Conservation (phyloP, 495 filamentous ascomycete species). For the Hapsidospora chrysogenum region DNA sequence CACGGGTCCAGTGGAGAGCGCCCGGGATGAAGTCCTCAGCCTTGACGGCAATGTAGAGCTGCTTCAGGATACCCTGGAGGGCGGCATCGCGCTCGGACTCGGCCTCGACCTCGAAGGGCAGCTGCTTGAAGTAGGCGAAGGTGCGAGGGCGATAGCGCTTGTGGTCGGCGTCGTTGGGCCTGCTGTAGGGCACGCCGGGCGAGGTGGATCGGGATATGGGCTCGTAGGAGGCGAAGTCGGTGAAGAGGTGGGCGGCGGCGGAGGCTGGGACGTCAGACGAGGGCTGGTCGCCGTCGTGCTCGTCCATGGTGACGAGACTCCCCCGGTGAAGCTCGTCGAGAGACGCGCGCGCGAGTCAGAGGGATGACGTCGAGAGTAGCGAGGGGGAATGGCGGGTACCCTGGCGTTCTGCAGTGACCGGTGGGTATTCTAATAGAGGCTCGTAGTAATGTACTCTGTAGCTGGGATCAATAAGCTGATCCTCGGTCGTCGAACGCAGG, state of each 20-base stretch:
- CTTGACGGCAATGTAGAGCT: conserved; percentile 79
- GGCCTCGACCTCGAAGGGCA: conserved; percentile 77
- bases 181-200: conserved; percentile 20
- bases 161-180: conserved; percentile 18
- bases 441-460: no score
- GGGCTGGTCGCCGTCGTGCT: conserved; percentile 9
- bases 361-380: no score
- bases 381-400: no score
- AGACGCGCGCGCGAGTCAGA: no score
- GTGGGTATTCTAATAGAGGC: no score
- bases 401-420: no score
- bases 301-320: conserved; percentile 16
- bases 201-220: conserved; percentile 32
- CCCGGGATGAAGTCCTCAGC: conserved; percentile 89
- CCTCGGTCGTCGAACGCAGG: no score
- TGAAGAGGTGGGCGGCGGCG: conserved; percentile 9
- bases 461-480: no score
- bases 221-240: conserved; percentile 15
- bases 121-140: conserved; percentile 75
- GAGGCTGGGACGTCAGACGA: conserved; percentile 8
- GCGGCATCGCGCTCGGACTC: conserved; percentile 54
- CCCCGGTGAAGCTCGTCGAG: no score
- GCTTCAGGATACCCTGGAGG: conserved; percentile 70
- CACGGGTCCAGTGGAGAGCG: conserved; percentile 91
- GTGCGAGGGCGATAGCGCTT: conserved; percentile 73